Evolutionary conservation across 1,284 basidiomycete species (phyloP).

Genomic region (Malassezia nana): DNA sequence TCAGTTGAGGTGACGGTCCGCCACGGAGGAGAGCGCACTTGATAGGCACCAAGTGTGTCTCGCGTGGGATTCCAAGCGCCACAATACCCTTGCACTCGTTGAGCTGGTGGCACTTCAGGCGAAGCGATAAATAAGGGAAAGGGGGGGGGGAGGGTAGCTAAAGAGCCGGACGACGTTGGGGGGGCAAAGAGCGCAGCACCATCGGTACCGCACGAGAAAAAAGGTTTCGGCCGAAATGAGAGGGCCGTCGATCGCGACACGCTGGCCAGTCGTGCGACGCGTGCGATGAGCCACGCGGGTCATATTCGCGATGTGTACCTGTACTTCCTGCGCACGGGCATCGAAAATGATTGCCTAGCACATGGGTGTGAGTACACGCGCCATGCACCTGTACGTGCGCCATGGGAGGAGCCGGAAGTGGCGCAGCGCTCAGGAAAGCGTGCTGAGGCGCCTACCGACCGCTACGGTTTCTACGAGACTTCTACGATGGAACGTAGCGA

Average conservation of each 20-base stretch:
- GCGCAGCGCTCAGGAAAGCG: neutral
- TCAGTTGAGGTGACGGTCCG: neutral
- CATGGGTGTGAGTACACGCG: conserved; percentile 43
- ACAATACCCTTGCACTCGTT: neutral
- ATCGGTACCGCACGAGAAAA: neutral
- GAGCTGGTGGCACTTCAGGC: neutral
- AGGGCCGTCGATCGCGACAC: neutral
- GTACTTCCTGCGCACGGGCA: conserved; percentile 32
- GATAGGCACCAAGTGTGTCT: neutral
- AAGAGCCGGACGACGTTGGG: neutral
- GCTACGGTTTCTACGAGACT: conserved; percentile 14
- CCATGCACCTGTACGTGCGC: conserved; percentile 23
- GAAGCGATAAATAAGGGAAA: no score
- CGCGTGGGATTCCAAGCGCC: neutral
- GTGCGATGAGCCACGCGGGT: conserved; percentile 18
- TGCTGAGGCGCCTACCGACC: conserved; percentile 4
- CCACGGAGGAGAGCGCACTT: neutral
- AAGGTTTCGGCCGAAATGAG: neutral
- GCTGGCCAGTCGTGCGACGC: neutral
- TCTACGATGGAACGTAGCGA: neutral
- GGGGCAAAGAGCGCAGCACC: neutral
- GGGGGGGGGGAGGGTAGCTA: neutral
- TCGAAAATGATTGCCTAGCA: conserved; percentile 33
- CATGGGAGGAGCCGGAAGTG: conserved; percentile 19
- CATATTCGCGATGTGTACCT: conserved; percentile 38